These are phyloP conservation scores for Fraxinus anomala DNA, from an alignment of 257 asterid species.

Conservation along the genomic window DNA sequence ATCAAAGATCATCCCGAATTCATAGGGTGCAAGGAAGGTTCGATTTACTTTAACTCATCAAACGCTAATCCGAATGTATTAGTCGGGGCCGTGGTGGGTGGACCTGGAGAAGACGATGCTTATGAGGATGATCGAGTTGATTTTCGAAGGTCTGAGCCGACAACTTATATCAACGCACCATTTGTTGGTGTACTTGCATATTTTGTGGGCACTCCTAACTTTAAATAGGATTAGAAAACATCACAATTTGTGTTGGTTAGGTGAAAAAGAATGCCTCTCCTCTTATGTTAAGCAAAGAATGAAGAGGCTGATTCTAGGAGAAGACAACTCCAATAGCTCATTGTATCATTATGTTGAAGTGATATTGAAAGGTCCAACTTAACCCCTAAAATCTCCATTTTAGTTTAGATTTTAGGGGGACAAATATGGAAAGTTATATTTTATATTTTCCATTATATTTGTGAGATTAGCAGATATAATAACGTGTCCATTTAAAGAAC, in stretches of 20 bases:
- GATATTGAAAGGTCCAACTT: no score
- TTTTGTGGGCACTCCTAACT: conserved; percentile 63
- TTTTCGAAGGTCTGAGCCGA: conserved; percentile 73
- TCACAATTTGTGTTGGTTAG: conserved; percentile 8
- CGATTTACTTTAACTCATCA: conserved; percentile 72
- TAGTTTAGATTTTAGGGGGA: no score
- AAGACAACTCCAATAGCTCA: conserved; percentile 33
- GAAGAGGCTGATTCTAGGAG: conserved; percentile 57
- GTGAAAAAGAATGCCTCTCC: conserved; percentile 54
- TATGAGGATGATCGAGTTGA: conserved; percentile 68
- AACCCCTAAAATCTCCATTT: no score
- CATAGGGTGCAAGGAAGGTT: conserved; percentile 69
- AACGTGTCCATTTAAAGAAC: no score
- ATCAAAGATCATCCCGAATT: conserved; percentile 62
- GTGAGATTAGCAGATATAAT: no score
- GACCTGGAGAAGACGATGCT: conserved; percentile 76
- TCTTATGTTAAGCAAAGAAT: conserved; percentile 67
- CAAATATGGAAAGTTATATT: no score
- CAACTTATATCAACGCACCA: conserved; percentile 93
- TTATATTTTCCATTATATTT: no score
- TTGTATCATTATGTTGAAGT: conserved; percentile 19
- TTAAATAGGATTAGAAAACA: conserved; percentile 32
- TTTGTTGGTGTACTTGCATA: conserved; percentile 87
- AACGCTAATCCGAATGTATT: conserved; percentile 74
- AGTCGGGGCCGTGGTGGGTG: conserved; percentile 92